A percentile compares a stretch with the other conserved stretches of the same genome.
These are phyloP conservation scores for Pichia paraexigua DNA, from an alignment of 805 yeast genomes.

Conservation along the genomic window DNA sequence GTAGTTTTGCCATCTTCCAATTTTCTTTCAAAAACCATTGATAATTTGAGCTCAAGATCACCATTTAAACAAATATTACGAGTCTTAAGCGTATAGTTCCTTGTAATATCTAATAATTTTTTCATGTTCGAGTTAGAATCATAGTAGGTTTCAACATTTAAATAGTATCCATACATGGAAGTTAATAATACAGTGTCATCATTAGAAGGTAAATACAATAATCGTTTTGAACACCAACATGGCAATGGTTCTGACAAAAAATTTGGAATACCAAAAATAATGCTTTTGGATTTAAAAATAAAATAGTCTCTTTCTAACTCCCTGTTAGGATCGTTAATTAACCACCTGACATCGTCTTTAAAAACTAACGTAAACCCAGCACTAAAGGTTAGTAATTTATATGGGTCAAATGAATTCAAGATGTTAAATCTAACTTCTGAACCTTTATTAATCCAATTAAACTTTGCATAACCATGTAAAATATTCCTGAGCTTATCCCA, in stretches of 20 bases:
- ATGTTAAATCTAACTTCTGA: conserved; percentile 48
- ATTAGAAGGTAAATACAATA: conserved; percentile 40
- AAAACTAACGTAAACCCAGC: conserved; percentile 78
- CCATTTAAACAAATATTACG: conserved; percentile 52
- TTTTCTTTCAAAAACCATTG: conserved; percentile 48
- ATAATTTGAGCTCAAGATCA: conserved; percentile 49
- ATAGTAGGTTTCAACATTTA: conserved; percentile 14
- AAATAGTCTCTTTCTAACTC: conserved; percentile 58
- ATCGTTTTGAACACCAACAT: conserved; percentile 49
- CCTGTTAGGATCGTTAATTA: conserved; percentile 51
- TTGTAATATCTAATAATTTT: conserved; percentile 4
- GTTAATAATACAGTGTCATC: conserved; percentile 10
- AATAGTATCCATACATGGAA: conserved; percentile 21
- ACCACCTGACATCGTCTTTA: conserved; percentile 50
- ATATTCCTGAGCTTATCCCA: conserved; percentile 85
- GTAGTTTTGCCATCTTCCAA: conserved; percentile 30
- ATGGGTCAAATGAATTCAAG: conserved; percentile 78
- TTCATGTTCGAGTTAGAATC: conserved; percentile 4
- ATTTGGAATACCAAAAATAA: conserved; percentile 71
- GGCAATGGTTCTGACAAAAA: conserved; percentile 46
- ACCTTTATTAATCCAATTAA: conserved; percentile 41
- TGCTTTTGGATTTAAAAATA: conserved; percentile 51
- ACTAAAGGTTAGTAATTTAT: conserved; percentile 52
- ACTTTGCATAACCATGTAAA: conserved; percentile 57
- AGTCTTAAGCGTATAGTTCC: conserved; percentile 35